Evolutionary conservation across 1,284 basidiomycete species (phyloP), one percentile per base, ranked within the genome.

Genomic region (Puccinia brachypodii): DNA sequence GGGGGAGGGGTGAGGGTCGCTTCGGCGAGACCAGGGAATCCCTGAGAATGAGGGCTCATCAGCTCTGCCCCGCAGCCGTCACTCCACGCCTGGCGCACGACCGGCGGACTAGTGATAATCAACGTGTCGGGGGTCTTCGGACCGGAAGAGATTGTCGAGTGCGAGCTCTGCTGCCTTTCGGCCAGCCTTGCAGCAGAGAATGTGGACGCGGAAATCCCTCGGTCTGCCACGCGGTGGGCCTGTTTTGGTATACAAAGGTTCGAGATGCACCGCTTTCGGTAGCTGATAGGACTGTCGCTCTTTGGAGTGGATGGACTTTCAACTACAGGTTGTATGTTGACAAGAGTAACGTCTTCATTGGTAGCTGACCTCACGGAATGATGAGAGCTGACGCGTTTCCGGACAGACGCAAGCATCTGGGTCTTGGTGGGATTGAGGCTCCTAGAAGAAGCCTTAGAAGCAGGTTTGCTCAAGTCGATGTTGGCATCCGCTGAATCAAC

Each of bases 231-330:
- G n/a, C 53, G 53, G 7, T 19, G 64, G 3, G 16, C 16, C 2
- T 19, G 0, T n/a, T 36, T 68, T 40, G 64, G 31, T 40, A 68
- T 33, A n/a, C 40, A 68, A 0, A 68, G 40, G 22, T 19, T 42
- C 64, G 64, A 68, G 22, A 68, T 8, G n/a, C 64, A 68, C n/a
- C 64, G 64, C 64, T 42, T 68, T 11, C 64, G 64, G 16, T 42
- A 14, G 7, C 64, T 22, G 28, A 40, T n/a, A 14, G 36, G 19
- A 38, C 16, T 38, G 62, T 3, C 16, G 6, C 2, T 6, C 31
- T 36, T 62, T 28, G 31, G 36, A 7, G 7, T 64, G 36, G 62
- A 7, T 11, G 62, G 36, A 33, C 31, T 40, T 11, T 64, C 36
- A 3, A 9, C 36, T 33, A 38, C 40, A 4, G 4, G 16, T 31